Conservation (phyloP, 768 basidiomycete genomes). For the Termitomyces sp. region DNA sequence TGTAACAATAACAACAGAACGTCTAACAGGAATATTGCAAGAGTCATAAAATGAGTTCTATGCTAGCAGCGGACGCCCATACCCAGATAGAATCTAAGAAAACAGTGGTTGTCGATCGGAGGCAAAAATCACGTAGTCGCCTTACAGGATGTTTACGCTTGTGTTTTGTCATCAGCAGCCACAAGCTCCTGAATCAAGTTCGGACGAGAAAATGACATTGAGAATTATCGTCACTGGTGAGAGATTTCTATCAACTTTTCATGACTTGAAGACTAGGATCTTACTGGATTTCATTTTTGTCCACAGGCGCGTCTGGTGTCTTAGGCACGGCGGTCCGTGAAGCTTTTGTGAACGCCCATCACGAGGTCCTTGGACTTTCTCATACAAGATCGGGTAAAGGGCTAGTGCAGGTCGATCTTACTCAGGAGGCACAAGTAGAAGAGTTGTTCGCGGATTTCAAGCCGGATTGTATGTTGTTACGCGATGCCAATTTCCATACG, state of each 20-base stretch:
- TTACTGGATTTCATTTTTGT: background rate
- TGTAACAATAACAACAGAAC: background rate
- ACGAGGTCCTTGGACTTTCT: slow-evolving; percentile 64
- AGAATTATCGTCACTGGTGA: slow-evolving; percentile 58
- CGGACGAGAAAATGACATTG: slow-evolving; percentile 22
- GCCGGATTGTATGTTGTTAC: slow-evolving; percentile 59
- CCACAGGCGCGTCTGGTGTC: slow-evolving; percentile 86
- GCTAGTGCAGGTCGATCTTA: slow-evolving; percentile 61
- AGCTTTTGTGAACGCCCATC: slow-evolving; percentile 46
- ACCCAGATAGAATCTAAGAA: background rate
- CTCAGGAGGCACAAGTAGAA: slow-evolving; percentile 49
- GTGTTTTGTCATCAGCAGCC: background rate
- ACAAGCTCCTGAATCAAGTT: background rate
- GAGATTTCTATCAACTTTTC: slow-evolving; percentile 8
- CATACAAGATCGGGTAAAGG: slow-evolving; percentile 57
- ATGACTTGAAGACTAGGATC: background rate
- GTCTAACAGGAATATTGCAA: background rate
- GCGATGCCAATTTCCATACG: background rate
- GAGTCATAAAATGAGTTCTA: background rate
- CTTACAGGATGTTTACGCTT: background rate
- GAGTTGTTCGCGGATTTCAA: slow-evolving; percentile 49
- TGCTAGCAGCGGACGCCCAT: background rate
- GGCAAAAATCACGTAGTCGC: slow-evolving; percentile 30
- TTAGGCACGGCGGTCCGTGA: slow-evolving; percentile 75
- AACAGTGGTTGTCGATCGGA: background rate